Base-by-base conservation (phyloP, 2,329 filamentous ascomycete genomes). In the Didymella sp. region DNA sequence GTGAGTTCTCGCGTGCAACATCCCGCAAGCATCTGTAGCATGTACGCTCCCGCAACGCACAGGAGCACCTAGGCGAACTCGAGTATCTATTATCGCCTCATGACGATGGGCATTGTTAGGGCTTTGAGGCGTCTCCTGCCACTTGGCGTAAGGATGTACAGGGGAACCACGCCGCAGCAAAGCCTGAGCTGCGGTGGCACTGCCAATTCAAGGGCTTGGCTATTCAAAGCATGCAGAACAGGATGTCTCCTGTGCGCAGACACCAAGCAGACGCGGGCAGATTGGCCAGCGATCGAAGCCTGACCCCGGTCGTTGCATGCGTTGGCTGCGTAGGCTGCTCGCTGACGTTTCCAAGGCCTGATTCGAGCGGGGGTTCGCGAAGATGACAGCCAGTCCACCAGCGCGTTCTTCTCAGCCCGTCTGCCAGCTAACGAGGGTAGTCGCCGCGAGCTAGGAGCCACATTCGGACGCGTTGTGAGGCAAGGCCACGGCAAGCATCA, bases 281-380 rank as follows among this genome's bases (percentile, higher is more conserved):
- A 74, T 73, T 74, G 72, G 71, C 60, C 62, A 44, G 68, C 66
- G 49, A 67, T 71, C 52, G 60, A 55, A 64, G 65, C 62, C 62
- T 63, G 59, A 61, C 60, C 56, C 60, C 67, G 69, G 70, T 72
- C 72, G 71, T 70, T 74, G 72, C 71, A 74, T 73, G 69, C 64
- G 70, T 66, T 73, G 72, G 68, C 68, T 69, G 61, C 60, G 1
- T 62, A n/a, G n/a, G n/a, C n/a, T 61, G 67, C 69, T 73, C 67
- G 70, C 70, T 44, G 52, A 46, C 30, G 54, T 52, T 56, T 47
- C 54, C 54, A 56, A 57, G 24, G 44, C 38, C 47, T 56, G 66
- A 73, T 72, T 73, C 63, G 71, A 68, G 69, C 68, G 67, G 64
- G 60, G 58, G 35, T 49, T 66, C 57, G 68, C 64, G 63, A 68